Evolutionary conservation across 2,329 filamentous ascomycete species (phyloP).

Genomic region (Ophiostoma populinum): DNA sequence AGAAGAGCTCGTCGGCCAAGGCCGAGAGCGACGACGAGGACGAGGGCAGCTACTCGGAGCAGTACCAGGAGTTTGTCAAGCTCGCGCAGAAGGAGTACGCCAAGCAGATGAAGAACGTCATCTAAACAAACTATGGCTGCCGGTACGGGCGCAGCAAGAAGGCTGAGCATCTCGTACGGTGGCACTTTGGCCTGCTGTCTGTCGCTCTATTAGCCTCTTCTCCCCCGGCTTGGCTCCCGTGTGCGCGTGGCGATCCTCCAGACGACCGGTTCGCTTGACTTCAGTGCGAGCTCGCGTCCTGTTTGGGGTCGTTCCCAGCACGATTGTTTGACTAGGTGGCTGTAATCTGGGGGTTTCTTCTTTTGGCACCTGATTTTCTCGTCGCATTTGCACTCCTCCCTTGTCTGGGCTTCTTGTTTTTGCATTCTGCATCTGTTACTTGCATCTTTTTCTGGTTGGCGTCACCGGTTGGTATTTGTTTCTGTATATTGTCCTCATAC

Average conservation of each 20-base stretch:
- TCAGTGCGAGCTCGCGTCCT: too few relatives aligned
- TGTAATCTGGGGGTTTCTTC: conserved; percentile 1
- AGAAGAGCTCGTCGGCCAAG: conserved; percentile 30
- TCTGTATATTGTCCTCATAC: conserved; percentile 3
- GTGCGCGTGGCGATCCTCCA: too few relatives aligned
- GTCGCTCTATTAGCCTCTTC: too few relatives aligned
- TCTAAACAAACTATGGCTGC: too few relatives aligned
- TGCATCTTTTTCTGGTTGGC: conserved; percentile 5
- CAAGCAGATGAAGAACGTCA: conserved; percentile 29
- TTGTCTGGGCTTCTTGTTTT: neutral
- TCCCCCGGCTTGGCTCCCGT: too few relatives aligned
- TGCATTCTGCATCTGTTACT: neutral
- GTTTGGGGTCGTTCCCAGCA: neutral
- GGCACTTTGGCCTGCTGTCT: too few relatives aligned
- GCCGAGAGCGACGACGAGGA: conserved; percentile 20
- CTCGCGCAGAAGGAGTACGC: conserved; percentile 46
- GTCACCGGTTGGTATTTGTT: conserved; percentile 4
- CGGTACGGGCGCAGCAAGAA: too few relatives aligned
- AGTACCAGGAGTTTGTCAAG: conserved; percentile 48
- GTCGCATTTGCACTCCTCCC: neutral
- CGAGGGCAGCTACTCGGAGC: conserved; percentile 44
- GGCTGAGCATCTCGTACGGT: too few relatives aligned
- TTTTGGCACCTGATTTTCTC: neutral
- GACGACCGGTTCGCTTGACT: too few relatives aligned
- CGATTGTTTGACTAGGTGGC: conserved; percentile 6